Evolutionary conservation across 306 rosid genomes (phyloP).

Genomic region (Vigna reflexopilosa): DNA sequence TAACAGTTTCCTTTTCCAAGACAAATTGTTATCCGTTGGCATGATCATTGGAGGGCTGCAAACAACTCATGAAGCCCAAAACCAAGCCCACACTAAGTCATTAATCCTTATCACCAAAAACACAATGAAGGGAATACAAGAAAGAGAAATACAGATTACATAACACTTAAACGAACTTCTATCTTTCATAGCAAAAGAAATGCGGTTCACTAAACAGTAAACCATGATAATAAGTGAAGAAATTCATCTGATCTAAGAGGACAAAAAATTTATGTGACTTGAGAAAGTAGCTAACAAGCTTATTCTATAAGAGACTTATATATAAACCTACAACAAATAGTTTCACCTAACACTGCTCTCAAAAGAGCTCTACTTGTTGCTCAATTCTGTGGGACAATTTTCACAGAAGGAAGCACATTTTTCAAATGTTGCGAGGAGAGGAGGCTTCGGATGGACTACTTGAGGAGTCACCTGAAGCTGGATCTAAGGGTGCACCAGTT

Average conservation of each 20-base stretch:
- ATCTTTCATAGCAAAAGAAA: slow-evolving; percentile 35
- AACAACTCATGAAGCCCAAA: slow-evolving; percentile 8
- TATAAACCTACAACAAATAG: slow-evolving; percentile 55
- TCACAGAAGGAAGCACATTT: slow-evolving; percentile 39
- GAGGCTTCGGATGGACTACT: slow-evolving; percentile 67
- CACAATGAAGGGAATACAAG: neutral
- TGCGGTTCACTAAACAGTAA: slow-evolving; percentile 48
- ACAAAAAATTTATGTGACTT: slow-evolving; percentile 45
- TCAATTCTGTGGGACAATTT: slow-evolving; percentile 42
- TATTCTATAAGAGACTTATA: slow-evolving; percentile 48
- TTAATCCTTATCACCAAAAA: neutral
- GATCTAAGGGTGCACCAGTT: slow-evolving; percentile 52
- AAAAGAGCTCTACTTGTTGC: slow-evolving; percentile 40
- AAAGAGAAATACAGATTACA: neutral
- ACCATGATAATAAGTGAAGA: slow-evolving; percentile 32
- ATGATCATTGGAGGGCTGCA: neutral
- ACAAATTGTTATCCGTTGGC: neutral
- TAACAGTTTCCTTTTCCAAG: neutral
- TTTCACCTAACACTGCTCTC: slow-evolving; percentile 54
- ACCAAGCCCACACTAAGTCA: neutral
- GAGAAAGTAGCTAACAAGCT: slow-evolving; percentile 46
- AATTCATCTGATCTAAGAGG: slow-evolving; percentile 42
- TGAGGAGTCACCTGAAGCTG: slow-evolving; percentile 56
- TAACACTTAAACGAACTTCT: slow-evolving; percentile 15
- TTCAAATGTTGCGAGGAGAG: slow-evolving; percentile 55